Evolutionary conservation across 2,329 filamentous ascomycete species (phyloP), one percentile per base, ranked within the genome.

Genomic region (Aspergillus sp.): DNA sequence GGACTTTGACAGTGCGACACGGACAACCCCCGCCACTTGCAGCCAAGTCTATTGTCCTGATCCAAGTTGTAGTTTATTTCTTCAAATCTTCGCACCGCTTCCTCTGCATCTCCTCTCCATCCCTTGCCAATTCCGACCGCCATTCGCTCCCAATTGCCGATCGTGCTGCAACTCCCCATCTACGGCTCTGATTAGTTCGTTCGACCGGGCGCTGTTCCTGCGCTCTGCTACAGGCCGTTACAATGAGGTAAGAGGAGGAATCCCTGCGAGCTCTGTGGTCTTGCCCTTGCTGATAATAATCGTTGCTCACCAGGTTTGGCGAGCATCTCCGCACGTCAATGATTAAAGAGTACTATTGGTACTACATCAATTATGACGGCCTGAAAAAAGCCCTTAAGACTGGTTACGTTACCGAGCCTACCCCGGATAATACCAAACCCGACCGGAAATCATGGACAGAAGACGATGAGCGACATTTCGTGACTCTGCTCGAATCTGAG

Each of bases 361-460:
- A 96, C 81, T 99, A 99, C 80, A 97, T 99, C 78, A 90, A 91
- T 78, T 99, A 99, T 79, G 93, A 97, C 74, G 90, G 89, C 64
- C 85, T 99, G 50, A 99, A 99, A 80, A 82, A 84, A 65, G 87
- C 91, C 64, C 86, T 99, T 61, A 95, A 93, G 78, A 86, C 84
- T 59, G 84, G 87, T 59, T 89, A 83, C 64, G 85, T 86, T 59
- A 78, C 74, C 58, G 73, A 75, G 56, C 82, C 75, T 43, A 80
- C 72, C 59, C 75, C 73, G 46, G 70, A 77, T 41, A 80, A 77
- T 62, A 71, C 75, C 54, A 77, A 79, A 57, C 76, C 77, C n/a
- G 77, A 76, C 61, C 81, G 80, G 68, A 84, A 82, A 64, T 82
- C 87, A 70, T 99, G 95, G 95, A 88, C 86, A 60, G 92, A 97